Base-by-base conservation (phyloP, 2,329 filamentous ascomycete genomes). In the Exophiala phaeomuriformis region DNA sequence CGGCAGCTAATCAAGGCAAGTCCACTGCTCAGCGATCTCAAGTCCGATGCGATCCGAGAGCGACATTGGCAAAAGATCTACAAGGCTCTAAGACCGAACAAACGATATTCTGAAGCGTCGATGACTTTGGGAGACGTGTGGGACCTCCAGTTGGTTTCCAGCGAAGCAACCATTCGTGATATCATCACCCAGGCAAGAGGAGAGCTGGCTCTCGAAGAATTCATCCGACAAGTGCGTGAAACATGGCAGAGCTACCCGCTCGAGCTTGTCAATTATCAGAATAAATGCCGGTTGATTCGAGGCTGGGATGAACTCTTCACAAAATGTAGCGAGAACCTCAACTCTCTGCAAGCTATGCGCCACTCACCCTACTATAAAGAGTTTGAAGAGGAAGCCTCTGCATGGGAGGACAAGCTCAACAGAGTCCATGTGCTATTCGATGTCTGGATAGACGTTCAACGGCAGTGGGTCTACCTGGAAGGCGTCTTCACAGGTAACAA, bases 381-480 rank as follows among this genome's bases (percentile, higher is more conserved):
- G 65, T 99, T 99, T 59, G 93, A 98, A 68, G 93, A 98, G 64
- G 93, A 98, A 64, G 94, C 94, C 4, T 86, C 90, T 0, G 82
- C 86, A 1, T 98, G 93, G 93, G 94, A 98, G 71, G 94, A 98
- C 72, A 95, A 95, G 69, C 79, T 99, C 29, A 99, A 97, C 69
- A 84, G 93, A 43, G 90, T 98, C 2, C 93, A 98, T 67, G 89
- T 98, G 10, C 79, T 98, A 6, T 98, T 99, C 66, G 93, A 99
- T 69, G 90, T 98, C 10, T 99, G 94, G 94, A 98, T 98, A 64
- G 94, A 98, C 71, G 94, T 99, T n/a, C 93, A 99, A 70, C 86
- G 94, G 57, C 93, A 98, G 73, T 99, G 93, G 93, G 93, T 98
- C 5, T 99, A 99, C 69, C 81, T 99, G 3, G 94, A 99, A 72